Conservation (phyloP, 2,329 filamentous ascomycete species). For the Xenosphaeropsis pyriputrescens region DNA sequence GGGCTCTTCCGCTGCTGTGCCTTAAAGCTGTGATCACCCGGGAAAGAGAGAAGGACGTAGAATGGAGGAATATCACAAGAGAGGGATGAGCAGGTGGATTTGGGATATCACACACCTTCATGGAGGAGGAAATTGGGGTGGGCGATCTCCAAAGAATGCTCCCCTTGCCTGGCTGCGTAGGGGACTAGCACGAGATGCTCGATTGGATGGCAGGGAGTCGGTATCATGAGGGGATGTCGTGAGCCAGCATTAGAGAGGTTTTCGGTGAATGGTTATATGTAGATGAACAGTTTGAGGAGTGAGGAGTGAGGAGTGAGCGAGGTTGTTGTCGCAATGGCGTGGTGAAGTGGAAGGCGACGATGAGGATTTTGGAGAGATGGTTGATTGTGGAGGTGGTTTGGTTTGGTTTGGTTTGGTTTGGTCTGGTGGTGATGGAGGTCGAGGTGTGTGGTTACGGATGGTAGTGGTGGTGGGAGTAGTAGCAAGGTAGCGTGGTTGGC, state of each 20-base stretch:
- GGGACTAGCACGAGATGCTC: slow-evolving; percentile 14
- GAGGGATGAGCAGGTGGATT: too few relatives aligned
- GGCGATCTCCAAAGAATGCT: slow-evolving; percentile 9
- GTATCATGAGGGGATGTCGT: slow-evolving; percentile 15
- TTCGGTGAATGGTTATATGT: background rate
- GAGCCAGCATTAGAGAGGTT: background rate
- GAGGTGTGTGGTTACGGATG: too few relatives aligned
- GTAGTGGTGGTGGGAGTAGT: too few relatives aligned
- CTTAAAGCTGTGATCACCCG: background rate
- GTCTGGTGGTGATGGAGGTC: too few relatives aligned
- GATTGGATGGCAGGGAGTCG: slow-evolving; percentile 10
- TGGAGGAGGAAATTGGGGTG: slow-evolving; percentile 8
- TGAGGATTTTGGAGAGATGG: too few relatives aligned
- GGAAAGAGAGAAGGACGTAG: background rate
- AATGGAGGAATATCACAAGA: background rate
- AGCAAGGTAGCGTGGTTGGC: too few relatives aligned
- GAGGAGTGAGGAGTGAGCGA: too few relatives aligned
- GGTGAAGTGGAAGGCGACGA: too few relatives aligned
- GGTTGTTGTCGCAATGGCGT: too few relatives aligned
- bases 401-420: too few relatives aligned
- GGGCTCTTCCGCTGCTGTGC: background rate
- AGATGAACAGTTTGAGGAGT: too few relatives aligned
- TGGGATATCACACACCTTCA: slow-evolving; percentile 15
- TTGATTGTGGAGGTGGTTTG: too few relatives aligned
- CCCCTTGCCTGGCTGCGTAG: slow-evolving; percentile 12